Conservation (phyloP, 176 grass and related monocot genomes). For the Phragmites australis region DNA sequence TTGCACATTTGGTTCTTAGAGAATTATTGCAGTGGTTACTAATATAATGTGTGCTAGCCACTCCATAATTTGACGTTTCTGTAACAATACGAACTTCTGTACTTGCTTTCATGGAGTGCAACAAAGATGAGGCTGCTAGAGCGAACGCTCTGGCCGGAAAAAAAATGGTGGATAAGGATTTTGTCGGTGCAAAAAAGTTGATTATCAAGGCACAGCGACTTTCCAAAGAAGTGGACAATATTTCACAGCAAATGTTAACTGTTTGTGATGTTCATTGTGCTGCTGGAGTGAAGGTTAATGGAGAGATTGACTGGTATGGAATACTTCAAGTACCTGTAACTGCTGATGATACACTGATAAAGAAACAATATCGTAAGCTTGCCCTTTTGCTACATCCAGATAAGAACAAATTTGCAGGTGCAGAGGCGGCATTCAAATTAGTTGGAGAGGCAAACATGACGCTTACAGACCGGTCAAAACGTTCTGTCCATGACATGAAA, state of each 20-base stretch:
- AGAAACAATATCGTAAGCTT: constrained; percentile 81
- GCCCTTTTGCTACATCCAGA: constrained; percentile 86
- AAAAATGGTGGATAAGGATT: constrained; percentile 78
- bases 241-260: constrained; percentile 71
- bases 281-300: constrained; percentile 61
- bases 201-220: constrained; percentile 76
- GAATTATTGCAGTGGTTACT: constrained; percentile 1
- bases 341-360: constrained; percentile 69
- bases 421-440: constrained; percentile 91
- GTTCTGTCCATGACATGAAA: constrained; percentile 65
- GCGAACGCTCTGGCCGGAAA: constrained; percentile 66
- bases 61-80: background rate
- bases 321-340: constrained; percentile 68
- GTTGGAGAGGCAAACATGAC: constrained; percentile 76
- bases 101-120: constrained; percentile 72
- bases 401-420: constrained; percentile 85
- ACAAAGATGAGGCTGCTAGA: constrained; percentile 83
- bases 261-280: constrained; percentile 89
- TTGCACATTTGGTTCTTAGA: background rate
- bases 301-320: constrained; percentile 82
- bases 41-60: constrained; percentile 10
- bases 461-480: constrained; percentile 63
- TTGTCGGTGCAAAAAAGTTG: constrained; percentile 61
- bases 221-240: constrained; percentile 59
- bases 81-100: constrained; percentile 3